These are phyloP conservation scores for Bruguiera hainesii DNA, from an alignment of 441 rosid genomes.

Conservation along the genomic window DNA sequence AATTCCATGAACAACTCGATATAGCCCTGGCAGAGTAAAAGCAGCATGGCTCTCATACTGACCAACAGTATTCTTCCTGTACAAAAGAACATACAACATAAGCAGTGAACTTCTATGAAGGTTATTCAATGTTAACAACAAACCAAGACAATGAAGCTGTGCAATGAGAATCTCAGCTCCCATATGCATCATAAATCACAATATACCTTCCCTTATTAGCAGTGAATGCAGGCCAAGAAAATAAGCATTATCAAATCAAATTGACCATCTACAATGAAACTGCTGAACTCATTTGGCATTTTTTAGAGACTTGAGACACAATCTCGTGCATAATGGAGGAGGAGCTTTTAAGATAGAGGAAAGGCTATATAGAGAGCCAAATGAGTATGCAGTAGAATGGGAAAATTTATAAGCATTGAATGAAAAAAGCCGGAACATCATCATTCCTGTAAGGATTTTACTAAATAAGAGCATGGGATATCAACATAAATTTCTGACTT, in stretches of 20 bases:
- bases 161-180: constrained; percentile 13
- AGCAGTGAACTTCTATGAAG: not conserved
- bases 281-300: not conserved
- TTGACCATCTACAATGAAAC: not conserved
- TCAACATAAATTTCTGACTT: no score
- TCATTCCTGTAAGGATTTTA: constrained; percentile 3
- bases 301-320: no score
- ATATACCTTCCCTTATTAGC: not conserved
- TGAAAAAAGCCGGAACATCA: not conserved
- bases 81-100: constrained; percentile 14
- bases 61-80: constrained; percentile 90
- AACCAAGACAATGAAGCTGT: not conserved
- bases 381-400: no score
- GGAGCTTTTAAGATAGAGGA: no score
- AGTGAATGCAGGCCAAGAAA: not conserved
- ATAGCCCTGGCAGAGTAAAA: constrained; percentile 93
- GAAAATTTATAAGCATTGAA: no score
- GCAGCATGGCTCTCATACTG: constrained; percentile 91
- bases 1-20: constrained; percentile 86
- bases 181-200: not conserved
- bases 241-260: not conserved
- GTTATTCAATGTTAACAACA: not conserved
- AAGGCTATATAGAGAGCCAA: no score
- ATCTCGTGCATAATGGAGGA: no score
- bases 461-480: not conserved